Conservation (phyloP, 1,284 basidiomycete species). For the Leucoagaricus sp. region DNA sequence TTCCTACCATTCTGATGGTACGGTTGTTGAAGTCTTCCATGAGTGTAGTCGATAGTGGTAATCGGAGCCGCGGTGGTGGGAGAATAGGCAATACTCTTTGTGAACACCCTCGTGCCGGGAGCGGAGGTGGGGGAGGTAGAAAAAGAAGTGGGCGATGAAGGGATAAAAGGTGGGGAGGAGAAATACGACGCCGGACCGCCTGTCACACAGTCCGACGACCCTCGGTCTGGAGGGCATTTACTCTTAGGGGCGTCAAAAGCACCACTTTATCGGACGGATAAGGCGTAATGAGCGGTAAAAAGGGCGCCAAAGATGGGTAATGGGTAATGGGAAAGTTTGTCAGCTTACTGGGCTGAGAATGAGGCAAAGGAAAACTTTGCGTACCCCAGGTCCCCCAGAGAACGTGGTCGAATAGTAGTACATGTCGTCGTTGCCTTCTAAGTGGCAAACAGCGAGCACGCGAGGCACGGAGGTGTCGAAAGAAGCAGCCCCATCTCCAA, state of each 20-base stretch:
- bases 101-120: constrained; percentile 17
- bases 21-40: constrained; percentile 9
- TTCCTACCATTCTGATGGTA: neutral
- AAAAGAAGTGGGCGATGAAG: constrained; percentile 41
- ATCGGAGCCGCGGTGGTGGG: constrained; percentile 18
- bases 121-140: constrained; percentile 24
- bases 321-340: neutral
- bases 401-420: constrained; percentile 89
- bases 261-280: constrained; percentile 56
- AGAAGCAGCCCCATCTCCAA: constrained; percentile 88
- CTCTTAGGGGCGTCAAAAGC: constrained; percentile 85
- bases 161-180: constrained; percentile 43
- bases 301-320: neutral
- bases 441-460: constrained; percentile 81
- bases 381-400: constrained; percentile 84
- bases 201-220: constrained; percentile 92
- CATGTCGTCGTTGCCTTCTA: constrained; percentile 76
- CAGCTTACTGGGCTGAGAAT: neutral
- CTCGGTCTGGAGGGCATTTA: constrained; percentile 91
- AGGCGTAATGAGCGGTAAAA: neutral
- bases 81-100: constrained; percentile 14
- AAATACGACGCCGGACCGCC: constrained; percentile 73
- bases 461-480: constrained; percentile 70
- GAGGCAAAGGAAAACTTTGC: constrained; percentile 27
- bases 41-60: constrained; percentile 17